These are phyloP conservation scores for Corylus americana DNA, from an alignment of 306 rosid genomes.

Conservation along the genomic window DNA sequence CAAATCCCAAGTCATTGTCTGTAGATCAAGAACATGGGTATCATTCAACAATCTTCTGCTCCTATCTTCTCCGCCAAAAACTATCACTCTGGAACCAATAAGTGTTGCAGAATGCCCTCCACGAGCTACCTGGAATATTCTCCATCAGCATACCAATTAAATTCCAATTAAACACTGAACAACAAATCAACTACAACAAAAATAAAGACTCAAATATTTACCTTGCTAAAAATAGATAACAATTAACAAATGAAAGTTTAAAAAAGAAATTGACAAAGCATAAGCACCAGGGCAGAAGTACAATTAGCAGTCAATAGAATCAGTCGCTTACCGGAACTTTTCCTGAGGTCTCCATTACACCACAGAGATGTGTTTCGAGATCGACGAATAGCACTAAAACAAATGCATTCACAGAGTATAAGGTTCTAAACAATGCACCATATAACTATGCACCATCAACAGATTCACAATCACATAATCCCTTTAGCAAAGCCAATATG, in stretches of 20 bases:
- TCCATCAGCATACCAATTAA: constrained; percentile 29
- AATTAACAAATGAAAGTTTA: constrained; percentile 5
- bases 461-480: constrained; percentile 22
- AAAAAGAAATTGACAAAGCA: constrained; percentile 16
- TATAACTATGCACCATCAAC: constrained; percentile 8
- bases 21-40: constrained; percentile 77
- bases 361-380: constrained; percentile 59
- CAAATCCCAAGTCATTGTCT: constrained; percentile 78
- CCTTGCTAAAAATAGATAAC: constrained; percentile 19
- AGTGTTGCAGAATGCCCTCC: constrained; percentile 85
- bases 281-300: constrained; percentile 25
- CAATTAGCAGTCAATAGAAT: constrained; percentile 22
- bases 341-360: constrained; percentile 76
- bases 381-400: constrained; percentile 79
- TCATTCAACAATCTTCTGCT: constrained; percentile 80
- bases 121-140: constrained; percentile 65
- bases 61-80: constrained; percentile 95
- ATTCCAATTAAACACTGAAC: constrained; percentile 27
- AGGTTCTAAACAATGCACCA: constrained; percentile 29
- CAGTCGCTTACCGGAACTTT: constrained; percentile 68
- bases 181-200: constrained; percentile 16
- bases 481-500: neutral
- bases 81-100: constrained; percentile 79
- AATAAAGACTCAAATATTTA: constrained; percentile 8
- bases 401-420: constrained; percentile 34